A percentile compares a stretch with the other conserved stretches of the same genome.
phyloP scores from a whole-genome alignment of 2,329 filamentous ascomycete species.

The Penicillium hesseltinei region DNA sequence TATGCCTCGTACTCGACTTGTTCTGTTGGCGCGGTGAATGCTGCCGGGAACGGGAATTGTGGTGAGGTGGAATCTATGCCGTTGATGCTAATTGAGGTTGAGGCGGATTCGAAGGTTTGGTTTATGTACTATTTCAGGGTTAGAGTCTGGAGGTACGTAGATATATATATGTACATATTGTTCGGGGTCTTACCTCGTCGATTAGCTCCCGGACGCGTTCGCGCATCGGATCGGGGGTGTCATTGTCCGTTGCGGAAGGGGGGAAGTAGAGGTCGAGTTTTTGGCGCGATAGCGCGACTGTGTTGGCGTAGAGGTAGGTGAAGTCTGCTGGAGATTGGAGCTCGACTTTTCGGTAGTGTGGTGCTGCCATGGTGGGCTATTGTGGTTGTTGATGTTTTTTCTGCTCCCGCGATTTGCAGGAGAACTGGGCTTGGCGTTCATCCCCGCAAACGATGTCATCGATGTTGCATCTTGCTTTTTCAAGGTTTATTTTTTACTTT shows the following conservation, averaged over 20 bases:
- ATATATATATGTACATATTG: neutral
- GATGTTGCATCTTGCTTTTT: slow-evolving; percentile 5
- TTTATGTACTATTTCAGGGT: slow-evolving; percentile 41
- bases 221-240: slow-evolving; percentile 44
- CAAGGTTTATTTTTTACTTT: neutral
- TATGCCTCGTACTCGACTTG: slow-evolving; percentile 50
- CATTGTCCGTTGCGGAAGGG: slow-evolving; percentile 41
- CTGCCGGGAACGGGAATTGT: slow-evolving; percentile 32
- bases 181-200: slow-evolving; percentile 34
- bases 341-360: slow-evolving; percentile 50
- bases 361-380: slow-evolving; percentile 28
- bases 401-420: slow-evolving; percentile 13
- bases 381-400: slow-evolving; percentile 9
- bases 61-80: slow-evolving; percentile 42
- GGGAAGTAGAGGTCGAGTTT: slow-evolving; percentile 52
- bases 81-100: slow-evolving; percentile 49
- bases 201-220: slow-evolving; percentile 43
- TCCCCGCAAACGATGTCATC: slow-evolving; percentile 30
- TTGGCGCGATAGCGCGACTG: slow-evolving; percentile 44
- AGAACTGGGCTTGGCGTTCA: slow-evolving; percentile 15
- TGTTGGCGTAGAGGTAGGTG: slow-evolving; percentile 49
- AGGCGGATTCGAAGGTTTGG: slow-evolving; percentile 45
- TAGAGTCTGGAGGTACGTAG: neutral
- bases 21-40: slow-evolving; percentile 38
- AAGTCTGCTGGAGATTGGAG: slow-evolving; percentile 52